Conservation (phyloP, 257 asterid species). For the Mentha longifolia region DNA sequence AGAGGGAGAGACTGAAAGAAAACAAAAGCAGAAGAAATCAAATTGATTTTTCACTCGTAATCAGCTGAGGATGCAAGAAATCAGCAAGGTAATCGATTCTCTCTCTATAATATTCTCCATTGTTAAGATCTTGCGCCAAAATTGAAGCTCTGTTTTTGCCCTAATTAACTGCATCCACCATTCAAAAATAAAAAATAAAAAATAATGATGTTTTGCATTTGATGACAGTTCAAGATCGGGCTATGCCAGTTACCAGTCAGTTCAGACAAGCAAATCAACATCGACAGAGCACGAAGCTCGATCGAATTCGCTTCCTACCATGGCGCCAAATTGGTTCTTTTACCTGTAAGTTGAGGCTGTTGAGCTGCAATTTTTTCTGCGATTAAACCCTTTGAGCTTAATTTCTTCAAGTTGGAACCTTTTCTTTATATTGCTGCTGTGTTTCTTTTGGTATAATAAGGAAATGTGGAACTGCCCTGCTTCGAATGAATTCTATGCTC, state of each 20-base stretch:
- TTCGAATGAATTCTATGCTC: slow-evolving; percentile 35
- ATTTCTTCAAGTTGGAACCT: no score
- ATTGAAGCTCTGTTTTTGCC: neutral
- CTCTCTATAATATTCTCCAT: neutral
- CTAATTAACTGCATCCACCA: neutral
- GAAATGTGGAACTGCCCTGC: slow-evolving; percentile 61
- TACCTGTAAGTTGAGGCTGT: slow-evolving; percentile 42
- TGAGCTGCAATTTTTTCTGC: neutral
- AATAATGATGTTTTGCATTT: neutral
- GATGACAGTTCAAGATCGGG: slow-evolving; percentile 48
- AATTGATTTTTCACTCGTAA: neutral
- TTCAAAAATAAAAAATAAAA: no score
- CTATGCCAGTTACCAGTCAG: slow-evolving; percentile 48
- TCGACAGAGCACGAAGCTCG: slow-evolving; percentile 32
- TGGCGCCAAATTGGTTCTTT: slow-evolving; percentile 46
- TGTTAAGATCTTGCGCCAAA: no score
- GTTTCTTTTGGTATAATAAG: slow-evolving; percentile 10
- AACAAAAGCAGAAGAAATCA: neutral
- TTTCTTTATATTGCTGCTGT: no score
- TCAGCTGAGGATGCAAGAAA: slow-evolving; percentile 7
- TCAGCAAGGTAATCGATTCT: neutral
- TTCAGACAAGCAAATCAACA: slow-evolving; percentile 39
- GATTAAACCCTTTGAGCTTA: neutral
- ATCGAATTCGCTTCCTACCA: slow-evolving; percentile 42
- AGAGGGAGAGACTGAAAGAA: neutral